Percentiles rank a stretch among this genome's conserved stretches.
These are phyloP conservation scores for Neurospora sp. DNA, from an alignment of 495 filamentous ascomycete species.

Conservation along the genomic window DNA sequence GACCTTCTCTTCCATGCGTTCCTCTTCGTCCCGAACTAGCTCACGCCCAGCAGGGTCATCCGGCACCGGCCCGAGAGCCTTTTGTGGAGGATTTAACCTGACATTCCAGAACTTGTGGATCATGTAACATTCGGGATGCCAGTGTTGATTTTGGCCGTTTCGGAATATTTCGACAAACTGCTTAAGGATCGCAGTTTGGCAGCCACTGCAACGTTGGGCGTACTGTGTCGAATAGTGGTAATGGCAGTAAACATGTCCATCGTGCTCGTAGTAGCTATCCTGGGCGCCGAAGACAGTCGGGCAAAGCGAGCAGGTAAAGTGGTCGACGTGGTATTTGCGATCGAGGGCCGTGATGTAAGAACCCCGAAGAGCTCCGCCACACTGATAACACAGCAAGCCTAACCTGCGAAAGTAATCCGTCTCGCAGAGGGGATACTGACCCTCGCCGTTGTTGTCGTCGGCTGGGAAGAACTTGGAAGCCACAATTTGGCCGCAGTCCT, in stretches of 20 bases:
- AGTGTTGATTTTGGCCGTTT: constrained; percentile 96
- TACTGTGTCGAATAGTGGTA: constrained; percentile 99
- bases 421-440: constrained; percentile 94
- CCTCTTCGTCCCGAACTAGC: constrained; percentile 71
- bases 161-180: constrained; percentile 99
- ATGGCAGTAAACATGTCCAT: constrained; percentile 93
- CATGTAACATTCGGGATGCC: constrained; percentile 99
- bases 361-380: constrained; percentile 85
- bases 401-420: constrained; percentile 95
- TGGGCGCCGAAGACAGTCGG: constrained; percentile 95
- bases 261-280: constrained; percentile 98
- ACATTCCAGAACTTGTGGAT: constrained; percentile 99
- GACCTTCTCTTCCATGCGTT: constrained; percentile 94
- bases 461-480: constrained; percentile 98
- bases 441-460: constrained; percentile 72
- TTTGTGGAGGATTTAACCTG: constrained; percentile 48
- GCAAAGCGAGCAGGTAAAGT: constrained; percentile 97
- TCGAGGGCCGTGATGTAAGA: constrained; percentile 98
- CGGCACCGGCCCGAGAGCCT: constrained; percentile 41
- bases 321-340: constrained; percentile 97
- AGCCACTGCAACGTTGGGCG: constrained; percentile 91
- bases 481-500: constrained; percentile 96
- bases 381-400: constrained; percentile 82
- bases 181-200: constrained; percentile 95
- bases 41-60: constrained; percentile 68